Evolutionary conservation across 2,329 filamentous ascomycete genomes (phyloP), one percentile per base, ranked within the genome.

Genomic region (Lomentospora prolificans): DNA sequence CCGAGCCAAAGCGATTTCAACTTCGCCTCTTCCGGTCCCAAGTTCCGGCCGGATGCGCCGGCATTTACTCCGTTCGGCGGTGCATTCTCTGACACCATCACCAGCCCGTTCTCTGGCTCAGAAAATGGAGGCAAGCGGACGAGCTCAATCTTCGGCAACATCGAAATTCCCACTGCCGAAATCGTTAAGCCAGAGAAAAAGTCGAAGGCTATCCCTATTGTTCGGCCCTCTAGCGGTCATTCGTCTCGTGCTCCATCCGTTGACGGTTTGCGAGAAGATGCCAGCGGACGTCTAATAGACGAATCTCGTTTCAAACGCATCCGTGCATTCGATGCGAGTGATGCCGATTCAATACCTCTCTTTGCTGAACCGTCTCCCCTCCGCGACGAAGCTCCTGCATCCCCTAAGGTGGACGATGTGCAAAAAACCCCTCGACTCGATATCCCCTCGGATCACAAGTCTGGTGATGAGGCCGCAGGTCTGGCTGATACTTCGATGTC

Each of bases 131-230:
- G 69, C 53, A 72, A 71, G n/a, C 69, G 68, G 10, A 66, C 67
- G 1, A 72, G 72, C 59, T 78, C 80, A 54, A 88, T 90, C 62
- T 90, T 90, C 66, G 78, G 82, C 51, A 84, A 84, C 44, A 85
- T 91, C 61, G 80, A 82, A 59, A 71, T 87, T 30, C 76, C 78
- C 12, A 8, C 14, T 19, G 14, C 30, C 1, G 84, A 89, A 22
- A 77, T 83, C 52, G 71, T 81, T 27, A 87, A 87, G 63, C 79
- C 85, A 5, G 68, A 72, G 0, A 90, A 87, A 70, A 84, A 82
- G 62, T 89, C 85, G 3, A 96, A 94, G 71, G 90, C 90, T 8
- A 80, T 96, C 55, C 87, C 90, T 0, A 95, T 96, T 59, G 71
- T 92, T 8, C 78, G 77, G 39, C 87, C 88, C 1, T 76, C 82